These are phyloP conservation scores for Solanum etuberosum DNA, from an alignment of 257 asterid genomes.

Conservation along the genomic window DNA sequence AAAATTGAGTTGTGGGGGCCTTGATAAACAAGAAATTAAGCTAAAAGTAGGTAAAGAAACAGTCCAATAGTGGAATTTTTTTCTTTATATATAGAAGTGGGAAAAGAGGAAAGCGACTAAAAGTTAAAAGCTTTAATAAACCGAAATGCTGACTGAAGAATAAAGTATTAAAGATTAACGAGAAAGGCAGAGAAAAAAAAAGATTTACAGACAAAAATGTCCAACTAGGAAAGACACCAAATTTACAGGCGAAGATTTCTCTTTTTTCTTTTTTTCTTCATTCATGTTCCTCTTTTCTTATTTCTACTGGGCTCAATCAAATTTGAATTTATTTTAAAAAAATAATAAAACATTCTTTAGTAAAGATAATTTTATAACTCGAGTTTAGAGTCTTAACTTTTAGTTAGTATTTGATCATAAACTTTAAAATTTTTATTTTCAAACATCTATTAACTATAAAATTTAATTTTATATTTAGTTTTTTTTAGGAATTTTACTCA, in stretches of 20 bases:
- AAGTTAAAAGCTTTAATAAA: constrained; percentile 12
- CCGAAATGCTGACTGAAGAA: neutral
- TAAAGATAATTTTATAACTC: too few species aligned
- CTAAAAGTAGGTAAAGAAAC: constrained; percentile 12
- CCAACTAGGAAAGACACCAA: neutral
- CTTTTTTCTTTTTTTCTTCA: neutral
- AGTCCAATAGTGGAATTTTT: constrained; percentile 4
- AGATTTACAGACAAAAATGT: neutral
- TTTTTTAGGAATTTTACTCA: too few species aligned
- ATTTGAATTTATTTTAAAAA: neutral
- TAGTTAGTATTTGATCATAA: too few species aligned
- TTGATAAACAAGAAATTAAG: constrained; percentile 2
- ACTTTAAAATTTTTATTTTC: too few species aligned
- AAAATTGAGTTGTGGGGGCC: constrained; percentile 5
- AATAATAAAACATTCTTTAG: too few species aligned
- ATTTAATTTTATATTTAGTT: too few species aligned
- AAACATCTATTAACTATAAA: too few species aligned
- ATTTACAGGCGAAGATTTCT: neutral
- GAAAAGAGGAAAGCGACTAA: constrained; percentile 20
- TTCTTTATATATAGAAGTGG: neutral
- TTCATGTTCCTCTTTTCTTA: neutral
- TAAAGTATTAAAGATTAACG: neutral
- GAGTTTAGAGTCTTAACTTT: too few species aligned
- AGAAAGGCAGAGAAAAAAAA: neutral
- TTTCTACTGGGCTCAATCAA: neutral